These are phyloP conservation scores for Saccharomyces mikatae DNA, from an alignment of 805 yeast genomes.

Conservation along the genomic window DNA sequence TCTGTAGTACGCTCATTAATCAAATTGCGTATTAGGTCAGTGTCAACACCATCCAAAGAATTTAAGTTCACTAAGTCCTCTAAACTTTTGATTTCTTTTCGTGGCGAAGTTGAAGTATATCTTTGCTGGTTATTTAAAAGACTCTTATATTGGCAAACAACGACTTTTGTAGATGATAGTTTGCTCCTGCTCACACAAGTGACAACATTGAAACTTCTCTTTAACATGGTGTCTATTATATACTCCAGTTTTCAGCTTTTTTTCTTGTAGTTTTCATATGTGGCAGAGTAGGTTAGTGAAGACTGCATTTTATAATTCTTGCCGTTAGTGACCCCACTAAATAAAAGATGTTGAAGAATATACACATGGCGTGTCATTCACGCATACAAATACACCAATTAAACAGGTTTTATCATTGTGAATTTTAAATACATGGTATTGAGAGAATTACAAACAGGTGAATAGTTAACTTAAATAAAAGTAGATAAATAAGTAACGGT, in stretches of 20 bases:
- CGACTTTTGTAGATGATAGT: not conserved
- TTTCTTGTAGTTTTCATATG: not conserved
- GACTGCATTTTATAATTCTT: not conserved
- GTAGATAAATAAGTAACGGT: not conserved
- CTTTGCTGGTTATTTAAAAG: not conserved
- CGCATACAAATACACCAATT: not conserved
- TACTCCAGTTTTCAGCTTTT: not conserved
- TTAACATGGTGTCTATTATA: not conserved
- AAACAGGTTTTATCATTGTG: not conserved
- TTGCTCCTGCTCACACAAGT: not conserved
- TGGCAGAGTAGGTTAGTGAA: not conserved
- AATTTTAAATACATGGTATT: not conserved
- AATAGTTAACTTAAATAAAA: not conserved
- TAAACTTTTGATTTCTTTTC: conserved; percentile 15
- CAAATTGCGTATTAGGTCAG: conserved; percentile 24
- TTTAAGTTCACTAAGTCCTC: conserved; percentile 29
- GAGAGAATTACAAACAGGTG: not conserved
- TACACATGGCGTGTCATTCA: not conserved
- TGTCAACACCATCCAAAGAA: conserved; percentile 27
- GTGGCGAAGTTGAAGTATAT: not conserved
- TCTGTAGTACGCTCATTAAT: conserved; percentile 27
- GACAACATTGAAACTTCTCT: not conserved
- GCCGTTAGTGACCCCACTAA: not conserved
- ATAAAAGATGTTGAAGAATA: not conserved
- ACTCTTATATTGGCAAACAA: not conserved